A percentile compares a stretch with the other conserved stretches of the same genome.
Conservation (phyloP, 164 flowering plant species). For the Vitis rupestris region DNA sequence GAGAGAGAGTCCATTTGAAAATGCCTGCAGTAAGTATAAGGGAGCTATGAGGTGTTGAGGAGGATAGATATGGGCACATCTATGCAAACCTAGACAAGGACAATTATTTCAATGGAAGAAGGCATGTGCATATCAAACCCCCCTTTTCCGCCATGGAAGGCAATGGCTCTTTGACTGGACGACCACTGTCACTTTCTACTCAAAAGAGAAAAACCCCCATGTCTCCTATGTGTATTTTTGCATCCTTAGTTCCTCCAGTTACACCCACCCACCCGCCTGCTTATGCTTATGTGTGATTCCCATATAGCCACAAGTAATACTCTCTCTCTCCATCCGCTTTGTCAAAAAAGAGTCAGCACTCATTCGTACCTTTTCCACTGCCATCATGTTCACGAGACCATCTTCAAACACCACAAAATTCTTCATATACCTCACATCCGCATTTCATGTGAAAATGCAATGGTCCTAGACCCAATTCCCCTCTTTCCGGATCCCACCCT, state of each 20-base stretch:
- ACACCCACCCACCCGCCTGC: too few species aligned
- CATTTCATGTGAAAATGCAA: neutral
- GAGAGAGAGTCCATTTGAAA: neutral
- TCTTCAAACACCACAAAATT: neutral
- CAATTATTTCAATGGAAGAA: constrained; percentile 2
- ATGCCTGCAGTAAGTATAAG: neutral
- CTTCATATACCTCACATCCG: neutral
- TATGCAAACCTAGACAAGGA: constrained; percentile 11
- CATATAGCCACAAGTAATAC: neutral
- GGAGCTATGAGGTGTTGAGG: neutral
- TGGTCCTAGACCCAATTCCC: neutral
- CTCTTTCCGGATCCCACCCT: neutral
- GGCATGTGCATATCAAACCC: neutral
- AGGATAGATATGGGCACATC: constrained; percentile 11
- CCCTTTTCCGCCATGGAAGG: constrained; percentile 8
- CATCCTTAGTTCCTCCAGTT: too few species aligned
- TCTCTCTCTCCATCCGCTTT: neutral
- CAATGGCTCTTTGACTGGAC: constrained; percentile 13
- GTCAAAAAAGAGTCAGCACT: neutral
- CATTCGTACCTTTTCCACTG: neutral
- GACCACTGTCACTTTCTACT: constrained; percentile 12
- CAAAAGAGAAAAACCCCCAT: too few species aligned
- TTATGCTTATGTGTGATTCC: too few species aligned
- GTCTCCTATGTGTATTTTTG: too few species aligned
- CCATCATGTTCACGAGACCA: too few species aligned